These are phyloP conservation scores for Dryas drummondii DNA, from an alignment of 306 rosid genomes.

Conservation along the genomic window DNA sequence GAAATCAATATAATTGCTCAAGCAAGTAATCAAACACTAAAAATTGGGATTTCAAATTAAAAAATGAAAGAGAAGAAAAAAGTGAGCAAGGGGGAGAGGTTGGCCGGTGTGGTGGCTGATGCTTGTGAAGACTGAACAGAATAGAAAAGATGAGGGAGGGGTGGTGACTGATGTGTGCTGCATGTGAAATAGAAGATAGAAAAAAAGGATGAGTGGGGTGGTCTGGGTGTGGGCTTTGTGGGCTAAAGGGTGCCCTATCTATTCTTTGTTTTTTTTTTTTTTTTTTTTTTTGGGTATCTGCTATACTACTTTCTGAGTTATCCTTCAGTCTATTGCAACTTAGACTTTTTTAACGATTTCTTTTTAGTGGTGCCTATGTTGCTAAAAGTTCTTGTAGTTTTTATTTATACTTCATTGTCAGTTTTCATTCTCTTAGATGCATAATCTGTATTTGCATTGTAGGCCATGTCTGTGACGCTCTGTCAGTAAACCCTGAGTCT, in stretches of 20 bases:
- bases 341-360: no score
- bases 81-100: not conserved
- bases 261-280: no score
- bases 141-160: no score
- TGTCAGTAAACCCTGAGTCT: slow-evolving; percentile 56
- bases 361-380: not conserved
- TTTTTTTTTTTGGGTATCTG: no score
- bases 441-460: slow-evolving; percentile 21
- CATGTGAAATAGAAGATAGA: no score
- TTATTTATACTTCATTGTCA: not conserved
- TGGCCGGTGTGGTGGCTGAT: not conserved
- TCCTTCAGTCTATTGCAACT: no score
- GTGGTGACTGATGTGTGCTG: no score
- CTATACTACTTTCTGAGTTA: no score
- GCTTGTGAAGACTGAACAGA: not conserved
- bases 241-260: no score
- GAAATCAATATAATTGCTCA: not conserved
- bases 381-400: not conserved
- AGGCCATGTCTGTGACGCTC: slow-evolving; percentile 75
- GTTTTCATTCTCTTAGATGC: slow-evolving; percentile 12
- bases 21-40: not conserved
- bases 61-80: not conserved
- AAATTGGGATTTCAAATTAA: not conserved
- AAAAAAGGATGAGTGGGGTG: no score
- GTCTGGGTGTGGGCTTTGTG: no score